Evolutionary conservation across 768 basidiomycete species (phyloP).

Genomic region (Boletus huronensis): DNA sequence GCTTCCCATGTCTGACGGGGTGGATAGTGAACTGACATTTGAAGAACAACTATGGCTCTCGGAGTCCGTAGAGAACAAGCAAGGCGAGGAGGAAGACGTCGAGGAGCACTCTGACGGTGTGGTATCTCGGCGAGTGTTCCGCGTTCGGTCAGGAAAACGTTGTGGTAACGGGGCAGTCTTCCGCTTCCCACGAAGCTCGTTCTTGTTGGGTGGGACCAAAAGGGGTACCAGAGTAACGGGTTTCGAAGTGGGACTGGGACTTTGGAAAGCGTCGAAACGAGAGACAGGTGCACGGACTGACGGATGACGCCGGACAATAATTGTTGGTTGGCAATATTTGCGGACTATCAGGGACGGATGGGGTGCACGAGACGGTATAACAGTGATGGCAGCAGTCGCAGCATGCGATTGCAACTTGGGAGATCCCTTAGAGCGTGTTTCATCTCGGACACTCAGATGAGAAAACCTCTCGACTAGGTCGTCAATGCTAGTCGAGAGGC

Average conservation of each 20-base stretch:
- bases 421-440: background rate
- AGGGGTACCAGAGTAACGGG: slow-evolving; percentile 10
- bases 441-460: slow-evolving; percentile 15
- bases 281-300: background rate
- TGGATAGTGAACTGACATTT: background rate
- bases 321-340: background rate
- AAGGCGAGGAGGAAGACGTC: slow-evolving; percentile 2
- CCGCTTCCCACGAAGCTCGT: background rate
- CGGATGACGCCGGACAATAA: background rate
- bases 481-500: background rate
- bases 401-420: background rate
- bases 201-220: background rate
- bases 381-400: slow-evolving; percentile 17
- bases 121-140: background rate
- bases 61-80: background rate
- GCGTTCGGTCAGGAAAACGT: background rate
- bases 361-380: slow-evolving; percentile 14
- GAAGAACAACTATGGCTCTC: slow-evolving; percentile 3
- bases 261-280: background rate
- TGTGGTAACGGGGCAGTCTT: slow-evolving; percentile 10
- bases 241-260: background rate
- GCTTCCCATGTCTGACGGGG: background rate
- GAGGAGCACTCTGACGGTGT: slow-evolving; percentile 9
- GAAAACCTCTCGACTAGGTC: slow-evolving; percentile 15
- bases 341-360: slow-evolving; percentile 11